Base-by-base conservation (phyloP, 2,329 filamentous ascomycete species). In the Stemphylium lycopersici region DNA sequence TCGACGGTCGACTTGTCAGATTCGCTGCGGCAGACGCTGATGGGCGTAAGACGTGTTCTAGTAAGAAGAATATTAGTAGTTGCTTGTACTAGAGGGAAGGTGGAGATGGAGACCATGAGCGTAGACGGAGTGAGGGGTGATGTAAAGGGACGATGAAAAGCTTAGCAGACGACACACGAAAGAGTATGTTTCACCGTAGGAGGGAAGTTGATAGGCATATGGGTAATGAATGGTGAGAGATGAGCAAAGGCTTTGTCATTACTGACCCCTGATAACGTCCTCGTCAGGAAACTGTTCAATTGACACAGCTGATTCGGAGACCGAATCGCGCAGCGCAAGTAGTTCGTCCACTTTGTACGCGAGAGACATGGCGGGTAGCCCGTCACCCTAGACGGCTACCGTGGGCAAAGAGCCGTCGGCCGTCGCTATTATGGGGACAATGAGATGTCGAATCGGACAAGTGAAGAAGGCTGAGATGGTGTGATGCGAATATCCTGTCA, bases 191-290 rank as follows among this genome's bases (percentile, higher is more conserved):
- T 4, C 16, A 29, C 13, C 11, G 6, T 8, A 16, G 22, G 33
- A 10, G n/a, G 15, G 5, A 12, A 13, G n/a, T n/a, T 33, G 37
- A 33, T 31, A 41, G 37, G 38, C 55, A 44, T 22, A 46, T 55
- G 56, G 55, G 55, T 18, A 37, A 58, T 61, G 61, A 61, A 48
- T 5, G 42, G 50, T 57, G 52, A 57, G 48, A 18, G 46, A 38
- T 62, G 56, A 60, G 56, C 18, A 53, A 44, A 44, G 49, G 44
- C 34, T 42, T 33, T 38, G 7, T 29, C 36, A 43, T 51, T 22
- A 66, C 75, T 65, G 48, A 76, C 76, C 75, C 70, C 76, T 77
- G 63, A 78, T 75, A 15, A 71, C 73, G 49, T 77, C 74, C 59
- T 77, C 75, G 49, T 77, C 71, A 13, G 69, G 68, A 48, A 78